phyloP scores from a whole-genome alignment of 768 basidiomycete species.

The Amanita molliuscula region DNA sequence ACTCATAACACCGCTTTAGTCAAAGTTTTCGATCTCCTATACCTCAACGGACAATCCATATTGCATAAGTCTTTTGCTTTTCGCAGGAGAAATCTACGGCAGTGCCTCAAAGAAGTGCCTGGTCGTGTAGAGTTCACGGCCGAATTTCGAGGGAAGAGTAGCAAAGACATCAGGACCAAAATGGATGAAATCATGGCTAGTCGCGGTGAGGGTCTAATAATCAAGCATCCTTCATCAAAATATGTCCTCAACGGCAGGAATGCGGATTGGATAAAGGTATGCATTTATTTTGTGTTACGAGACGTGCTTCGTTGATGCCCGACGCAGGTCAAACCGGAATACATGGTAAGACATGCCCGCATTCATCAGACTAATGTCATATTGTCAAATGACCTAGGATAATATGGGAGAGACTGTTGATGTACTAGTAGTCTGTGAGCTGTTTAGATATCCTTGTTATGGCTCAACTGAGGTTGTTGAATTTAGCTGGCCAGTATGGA shows the following conservation, averaged over 20 bases:
- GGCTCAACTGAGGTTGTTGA: background rate
- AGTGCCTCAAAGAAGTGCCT: slow-evolving; percentile 53
- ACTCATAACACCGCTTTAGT: slow-evolving; percentile 33
- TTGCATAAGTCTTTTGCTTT: slow-evolving; percentile 61
- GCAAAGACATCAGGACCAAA: slow-evolving; percentile 67
- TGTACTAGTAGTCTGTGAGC: slow-evolving; percentile 77
- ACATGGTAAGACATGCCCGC: slow-evolving; percentile 44
- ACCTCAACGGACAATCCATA: slow-evolving; percentile 75
- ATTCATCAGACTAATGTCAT: background rate
- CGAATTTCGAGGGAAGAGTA: slow-evolving; percentile 65
- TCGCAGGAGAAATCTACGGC: slow-evolving; percentile 69
- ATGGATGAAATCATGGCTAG: slow-evolving; percentile 79
- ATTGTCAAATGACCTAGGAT: slow-evolving; percentile 36
- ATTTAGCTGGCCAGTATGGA: slow-evolving; percentile 78
- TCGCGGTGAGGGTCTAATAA: slow-evolving; percentile 87
- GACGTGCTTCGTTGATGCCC: background rate
- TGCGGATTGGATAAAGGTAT: slow-evolving; percentile 87
- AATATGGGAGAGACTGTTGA: slow-evolving; percentile 92
- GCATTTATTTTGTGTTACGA: slow-evolving; percentile 1
- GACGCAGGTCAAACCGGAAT: slow-evolving; percentile 70
- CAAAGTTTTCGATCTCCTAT: slow-evolving; percentile 93
- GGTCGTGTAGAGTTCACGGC: slow-evolving; percentile 77
- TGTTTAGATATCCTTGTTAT: background rate
- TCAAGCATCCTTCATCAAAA: slow-evolving; percentile 74
- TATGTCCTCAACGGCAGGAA: slow-evolving; percentile 85